phyloP scores from a whole-genome alignment of 2,329 filamentous ascomycete species.

The Ceratocystis diversiconidia region DNA sequence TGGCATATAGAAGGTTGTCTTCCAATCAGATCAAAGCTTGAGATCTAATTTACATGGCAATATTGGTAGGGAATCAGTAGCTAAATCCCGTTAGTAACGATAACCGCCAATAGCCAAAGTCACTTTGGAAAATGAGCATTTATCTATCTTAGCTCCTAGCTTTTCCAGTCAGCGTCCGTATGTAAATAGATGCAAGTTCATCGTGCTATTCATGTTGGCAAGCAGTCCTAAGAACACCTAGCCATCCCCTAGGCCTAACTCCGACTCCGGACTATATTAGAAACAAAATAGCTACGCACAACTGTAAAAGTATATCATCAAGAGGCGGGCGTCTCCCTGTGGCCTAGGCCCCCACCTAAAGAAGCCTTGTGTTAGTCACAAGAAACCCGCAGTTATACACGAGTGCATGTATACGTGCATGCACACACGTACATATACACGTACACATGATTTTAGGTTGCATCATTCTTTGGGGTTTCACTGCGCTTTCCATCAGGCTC shows the following conservation, averaged over 20 bases:
- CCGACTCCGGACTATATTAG: not conserved
- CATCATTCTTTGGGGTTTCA: constrained; percentile 2
- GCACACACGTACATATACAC: not conserved
- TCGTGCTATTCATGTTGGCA: too few species aligned
- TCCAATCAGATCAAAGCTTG: not conserved
- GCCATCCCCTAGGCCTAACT: not conserved
- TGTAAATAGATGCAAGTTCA: too few species aligned
- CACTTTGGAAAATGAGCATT: not conserved
- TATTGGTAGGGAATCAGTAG: not conserved
- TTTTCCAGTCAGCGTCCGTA: not conserved
- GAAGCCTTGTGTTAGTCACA: not conserved
- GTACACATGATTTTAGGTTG: not conserved
- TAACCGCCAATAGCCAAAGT: not conserved
- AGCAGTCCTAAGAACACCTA: too few species aligned
- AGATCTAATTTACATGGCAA: not conserved
- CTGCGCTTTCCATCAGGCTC: not conserved
- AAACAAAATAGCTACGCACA: too few species aligned
- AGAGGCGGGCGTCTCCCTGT: too few species aligned
- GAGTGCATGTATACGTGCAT: not conserved
- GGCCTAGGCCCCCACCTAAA: not conserved
- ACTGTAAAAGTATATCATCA: too few species aligned
- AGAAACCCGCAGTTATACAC: not conserved
- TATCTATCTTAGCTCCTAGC: not conserved
- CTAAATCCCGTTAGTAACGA: not conserved
- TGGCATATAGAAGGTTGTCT: not conserved